These are phyloP conservation scores for Aspergillus sp. DNA, from an alignment of 2,329 filamentous ascomycete species.

Conservation along the genomic window DNA sequence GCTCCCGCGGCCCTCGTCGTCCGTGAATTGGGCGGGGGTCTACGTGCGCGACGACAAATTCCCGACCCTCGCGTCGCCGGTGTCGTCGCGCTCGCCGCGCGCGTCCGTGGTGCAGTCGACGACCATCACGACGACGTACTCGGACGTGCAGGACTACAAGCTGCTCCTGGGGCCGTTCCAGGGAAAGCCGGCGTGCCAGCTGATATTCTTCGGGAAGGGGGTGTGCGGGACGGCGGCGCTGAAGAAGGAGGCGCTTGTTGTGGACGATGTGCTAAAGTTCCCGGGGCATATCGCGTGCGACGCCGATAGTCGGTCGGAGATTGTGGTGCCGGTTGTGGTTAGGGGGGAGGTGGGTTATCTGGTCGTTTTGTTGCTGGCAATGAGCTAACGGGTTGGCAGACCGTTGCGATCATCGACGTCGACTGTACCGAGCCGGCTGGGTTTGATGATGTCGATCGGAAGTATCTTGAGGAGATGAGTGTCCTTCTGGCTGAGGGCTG, in stretches of 20 bases:
- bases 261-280: slow-evolving; percentile 36
- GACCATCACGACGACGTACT: slow-evolving; percentile 12
- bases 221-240: slow-evolving; percentile 39
- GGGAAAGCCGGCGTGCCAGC: slow-evolving; percentile 41
- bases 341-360: slow-evolving; percentile 27
- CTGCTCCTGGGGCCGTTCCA: slow-evolving; percentile 41
- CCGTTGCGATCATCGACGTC: slow-evolving; percentile 41
- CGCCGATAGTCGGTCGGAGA: slow-evolving; percentile 39
- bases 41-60: slow-evolving; percentile 38
- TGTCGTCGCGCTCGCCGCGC: too few species aligned
- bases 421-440: slow-evolving; percentile 36
- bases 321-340: slow-evolving; percentile 40
- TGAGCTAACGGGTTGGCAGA: slow-evolving; percentile 18
- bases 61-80: slow-evolving; percentile 20
- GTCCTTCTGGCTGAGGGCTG: slow-evolving; percentile 31
- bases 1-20: slow-evolving; percentile 33
- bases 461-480: slow-evolving; percentile 35
- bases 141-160: slow-evolving; percentile 13
- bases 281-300: slow-evolving; percentile 44
- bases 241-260: slow-evolving; percentile 30
- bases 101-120: background rate
- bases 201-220: slow-evolving; percentile 36
- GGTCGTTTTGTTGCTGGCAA: background rate
- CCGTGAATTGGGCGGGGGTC: slow-evolving; percentile 43
- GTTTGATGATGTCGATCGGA: slow-evolving; percentile 38